Conservation (phyloP, 2,329 filamentous ascomycete species). For the Epichloe glyceriae region DNA sequence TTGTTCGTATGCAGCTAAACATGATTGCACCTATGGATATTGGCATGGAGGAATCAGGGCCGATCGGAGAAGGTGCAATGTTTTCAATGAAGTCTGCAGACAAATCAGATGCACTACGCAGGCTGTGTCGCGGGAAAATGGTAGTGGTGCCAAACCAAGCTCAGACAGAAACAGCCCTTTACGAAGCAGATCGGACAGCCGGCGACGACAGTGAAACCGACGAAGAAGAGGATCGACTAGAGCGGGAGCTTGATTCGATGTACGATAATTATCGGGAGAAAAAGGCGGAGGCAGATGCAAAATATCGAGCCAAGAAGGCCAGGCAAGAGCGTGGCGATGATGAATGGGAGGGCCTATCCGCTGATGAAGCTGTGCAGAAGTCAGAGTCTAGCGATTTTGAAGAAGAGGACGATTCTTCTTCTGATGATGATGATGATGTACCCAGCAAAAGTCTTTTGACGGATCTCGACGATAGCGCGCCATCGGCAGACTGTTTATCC, state of each 20-base stretch:
- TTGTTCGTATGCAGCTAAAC: slow-evolving; percentile 92
- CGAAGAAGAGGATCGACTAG: slow-evolving; percentile 68
- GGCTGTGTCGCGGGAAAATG: slow-evolving; percentile 61
- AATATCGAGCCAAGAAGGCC: slow-evolving; percentile 80
- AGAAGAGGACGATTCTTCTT: slow-evolving; percentile 32
- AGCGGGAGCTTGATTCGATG: slow-evolving; percentile 73
- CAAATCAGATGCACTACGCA: slow-evolving; percentile 55
- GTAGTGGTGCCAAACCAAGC: slow-evolving; percentile 44
- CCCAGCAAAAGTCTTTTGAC: slow-evolving; percentile 19
- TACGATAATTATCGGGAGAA: slow-evolving; percentile 77
- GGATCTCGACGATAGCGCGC: slow-evolving; percentile 28
- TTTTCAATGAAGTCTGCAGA: slow-evolving; percentile 77
- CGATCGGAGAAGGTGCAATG: slow-evolving; percentile 67
- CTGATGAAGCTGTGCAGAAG: slow-evolving; percentile 43
- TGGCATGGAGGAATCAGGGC: slow-evolving; percentile 74
- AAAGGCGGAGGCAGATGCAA: slow-evolving; percentile 68
- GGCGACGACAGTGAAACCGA: slow-evolving; percentile 54
- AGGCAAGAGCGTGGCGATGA: slow-evolving; percentile 70
- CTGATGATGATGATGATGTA: slow-evolving; percentile 20
- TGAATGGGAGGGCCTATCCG: slow-evolving; percentile 85
- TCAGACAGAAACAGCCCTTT: slow-evolving; percentile 43
- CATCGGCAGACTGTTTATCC: slow-evolving; percentile 46
- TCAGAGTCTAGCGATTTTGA: slow-evolving; percentile 43
- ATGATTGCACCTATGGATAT: slow-evolving; percentile 96
- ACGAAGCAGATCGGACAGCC: slow-evolving; percentile 38